These are phyloP conservation scores for Trematosphaeria pertusa DNA, from an alignment of 2,329 filamentous ascomycete species.

Conservation along the genomic window DNA sequence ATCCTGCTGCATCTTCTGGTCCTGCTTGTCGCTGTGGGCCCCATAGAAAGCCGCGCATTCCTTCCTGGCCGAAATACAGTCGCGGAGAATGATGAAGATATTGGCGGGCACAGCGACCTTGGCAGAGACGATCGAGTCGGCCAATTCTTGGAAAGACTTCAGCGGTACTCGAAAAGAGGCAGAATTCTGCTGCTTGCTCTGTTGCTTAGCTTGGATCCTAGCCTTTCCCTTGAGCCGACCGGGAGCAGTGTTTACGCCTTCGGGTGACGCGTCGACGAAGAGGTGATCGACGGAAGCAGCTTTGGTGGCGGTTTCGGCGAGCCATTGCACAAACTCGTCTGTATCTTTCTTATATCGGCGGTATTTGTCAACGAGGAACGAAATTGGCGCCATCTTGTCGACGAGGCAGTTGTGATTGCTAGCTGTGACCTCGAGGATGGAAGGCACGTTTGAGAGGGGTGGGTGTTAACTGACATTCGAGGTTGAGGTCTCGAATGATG, in stretches of 20 bases:
- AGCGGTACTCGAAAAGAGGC: slow-evolving; percentile 9
- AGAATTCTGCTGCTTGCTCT: not conserved
- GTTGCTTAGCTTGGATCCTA: not conserved
- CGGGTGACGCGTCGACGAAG: not conserved
- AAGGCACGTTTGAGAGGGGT: too few species aligned
- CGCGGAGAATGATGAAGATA: slow-evolving; percentile 15
- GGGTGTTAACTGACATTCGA: too few species aligned
- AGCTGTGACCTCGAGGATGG: too few species aligned
- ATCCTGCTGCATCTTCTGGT: slow-evolving; percentile 2
- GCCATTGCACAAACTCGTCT: slow-evolving; percentile 19
- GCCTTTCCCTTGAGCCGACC: slow-evolving; percentile 1
- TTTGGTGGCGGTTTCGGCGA: slow-evolving; percentile 15
- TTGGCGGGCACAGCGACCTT: slow-evolving; percentile 6
- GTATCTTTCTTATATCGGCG: slow-evolving; percentile 14
- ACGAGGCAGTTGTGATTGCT: too few species aligned
- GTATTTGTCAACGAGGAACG: slow-evolving; percentile 15
- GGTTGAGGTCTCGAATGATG: too few species aligned
- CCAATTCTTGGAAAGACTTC: slow-evolving; percentile 3
- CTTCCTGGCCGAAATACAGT: slow-evolving; percentile 19
- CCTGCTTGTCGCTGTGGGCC: slow-evolving; percentile 13
- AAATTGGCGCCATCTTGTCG: slow-evolving; percentile 14
- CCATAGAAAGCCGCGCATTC: slow-evolving; percentile 17
- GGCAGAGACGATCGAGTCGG: slow-evolving; percentile 5
- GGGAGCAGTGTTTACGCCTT: not conserved
- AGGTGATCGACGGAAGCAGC: slow-evolving; percentile 16